Base-by-base conservation (phyloP, 2,329 filamentous ascomycete species). In the Emericellopsis atlantica region DNA sequence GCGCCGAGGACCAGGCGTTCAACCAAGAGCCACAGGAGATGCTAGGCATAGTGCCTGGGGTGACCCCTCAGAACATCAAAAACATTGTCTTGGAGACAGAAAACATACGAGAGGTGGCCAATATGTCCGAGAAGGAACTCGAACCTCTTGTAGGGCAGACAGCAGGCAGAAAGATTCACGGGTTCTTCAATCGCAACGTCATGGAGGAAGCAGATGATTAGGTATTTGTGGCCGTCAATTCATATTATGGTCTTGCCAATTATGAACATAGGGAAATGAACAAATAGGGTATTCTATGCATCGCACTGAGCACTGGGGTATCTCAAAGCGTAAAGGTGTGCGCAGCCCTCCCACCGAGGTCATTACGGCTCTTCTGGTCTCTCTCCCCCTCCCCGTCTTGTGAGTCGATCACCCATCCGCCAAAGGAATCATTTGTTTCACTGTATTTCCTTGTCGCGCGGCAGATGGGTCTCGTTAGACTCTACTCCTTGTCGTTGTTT, bases 11-110 rank as follows among this genome's bases (percentile, higher is more conserved):
- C 49, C 76, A 85, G 51, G 77, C 71, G 1, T 95, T 94, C 54
- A 93, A 88, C 51, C 75, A 81, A 45, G 79, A 86, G 51, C 86
- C 88, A 23, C 85, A 93, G 61, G 90, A 96, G 55, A 94, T 96
- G 85, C 63, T 98, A 46, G 69, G 81, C 23, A 74, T 78, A 2
- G 80, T 96, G 11, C 92, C 92, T 0, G 92, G 92, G 0, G 76
- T 96, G 12, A 90, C 77, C 29, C 79, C 80, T 10, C 83, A 86
- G 61, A 88, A 85, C 45, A 69, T 94, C 29, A 78, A 76, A 53
- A 77, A 75, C 45, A 51, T 98, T 36, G 78, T 83, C 29, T 54
- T 88, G 16, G 74, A 84, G 54, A 76, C 81, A 48, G 81, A 82
- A 48, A 94, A 79, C 59, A 68, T 98, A 29, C 67, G 71, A 40